Conservation (phyloP, 2,329 filamentous ascomycete species). For the Grosmannia serpens region DNA sequence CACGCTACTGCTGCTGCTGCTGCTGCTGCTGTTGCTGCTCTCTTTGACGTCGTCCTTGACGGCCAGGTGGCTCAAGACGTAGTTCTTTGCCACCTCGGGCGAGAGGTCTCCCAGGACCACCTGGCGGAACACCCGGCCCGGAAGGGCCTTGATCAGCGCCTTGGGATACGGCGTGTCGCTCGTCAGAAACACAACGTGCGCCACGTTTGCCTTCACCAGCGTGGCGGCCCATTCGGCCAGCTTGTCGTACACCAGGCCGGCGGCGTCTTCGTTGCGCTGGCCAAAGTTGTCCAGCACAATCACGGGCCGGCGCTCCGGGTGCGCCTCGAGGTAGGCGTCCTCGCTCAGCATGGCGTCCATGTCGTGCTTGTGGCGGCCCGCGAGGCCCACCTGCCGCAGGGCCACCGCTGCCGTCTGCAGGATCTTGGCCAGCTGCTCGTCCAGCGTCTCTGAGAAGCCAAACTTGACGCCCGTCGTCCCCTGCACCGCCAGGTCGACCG, state of each 20-base stretch:
- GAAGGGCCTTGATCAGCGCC: constrained; percentile 72
- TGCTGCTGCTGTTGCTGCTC: constrained; percentile 11
- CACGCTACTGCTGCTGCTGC: constrained; percentile 3
- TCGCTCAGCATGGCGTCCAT: constrained; percentile 48
- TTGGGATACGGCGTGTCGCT: constrained; percentile 84
- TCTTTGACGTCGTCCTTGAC: constrained; percentile 26
- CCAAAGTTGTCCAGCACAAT: constrained; percentile 89
- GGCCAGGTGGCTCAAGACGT: constrained; percentile 73
- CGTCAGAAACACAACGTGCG: constrained; percentile 90
- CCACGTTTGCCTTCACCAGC: constrained; percentile 75
- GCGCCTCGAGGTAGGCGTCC: constrained; percentile 81
- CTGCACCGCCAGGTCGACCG: constrained; percentile 85
- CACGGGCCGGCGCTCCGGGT: constrained; percentile 72
- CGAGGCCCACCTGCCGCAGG: constrained; percentile 64
- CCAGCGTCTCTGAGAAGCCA: constrained; percentile 85
- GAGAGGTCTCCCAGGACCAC: constrained; percentile 79
- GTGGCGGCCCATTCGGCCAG: constrained; percentile 82
- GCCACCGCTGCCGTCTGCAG: constrained; percentile 72
- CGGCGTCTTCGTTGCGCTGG: constrained; percentile 59
- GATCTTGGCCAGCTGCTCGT: constrained; percentile 82
- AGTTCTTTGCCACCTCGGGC: constrained; percentile 75
- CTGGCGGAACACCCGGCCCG: constrained; percentile 81
- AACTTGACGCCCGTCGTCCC: constrained; percentile 90
- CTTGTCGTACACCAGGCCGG: constrained; percentile 58
- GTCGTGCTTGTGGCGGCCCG: constrained; percentile 53